Evolutionary conservation across 2,329 filamentous ascomycete species (phyloP).

Genomic region (Venturia effusa): DNA sequence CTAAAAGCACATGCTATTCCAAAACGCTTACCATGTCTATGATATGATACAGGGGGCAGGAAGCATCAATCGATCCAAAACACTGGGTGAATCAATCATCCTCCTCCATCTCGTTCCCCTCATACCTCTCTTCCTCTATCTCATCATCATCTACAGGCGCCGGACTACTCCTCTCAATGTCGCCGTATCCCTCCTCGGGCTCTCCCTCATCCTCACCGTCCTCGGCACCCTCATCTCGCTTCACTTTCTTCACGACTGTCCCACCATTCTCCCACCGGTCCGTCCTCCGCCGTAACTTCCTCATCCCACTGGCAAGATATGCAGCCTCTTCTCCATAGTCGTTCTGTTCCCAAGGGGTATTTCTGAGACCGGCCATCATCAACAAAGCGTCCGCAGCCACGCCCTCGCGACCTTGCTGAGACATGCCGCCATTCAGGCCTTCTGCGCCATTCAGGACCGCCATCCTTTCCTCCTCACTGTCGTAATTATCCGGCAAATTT

Average conservation of each 20-base stretch:
- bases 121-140: neutral
- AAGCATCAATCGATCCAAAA: neutral
- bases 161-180: neutral
- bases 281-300: constrained; percentile 51
- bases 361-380: constrained; percentile 8
- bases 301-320: constrained; percentile 10
- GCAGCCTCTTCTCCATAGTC: constrained; percentile 12
- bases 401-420: neutral
- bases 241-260: constrained; percentile 15
- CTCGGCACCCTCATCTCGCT: constrained; percentile 17
- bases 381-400: constrained; percentile 2
- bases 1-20: neutral
- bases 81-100: neutral
- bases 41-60: neutral
- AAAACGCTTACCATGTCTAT: neutral
- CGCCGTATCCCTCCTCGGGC: neutral
- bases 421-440: neutral
- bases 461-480: constrained; percentile 31
- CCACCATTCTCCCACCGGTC: constrained; percentile 52
- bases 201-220: constrained; percentile 11
- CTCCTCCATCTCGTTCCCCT: neutral
- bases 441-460: neutral
- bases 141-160: neutral
- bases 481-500: constrained; percentile 32
- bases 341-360: constrained; percentile 4